Evolutionary conservation across 345 rosid genomes (phyloP).

Genomic region (Hypericum androsaemum): DNA sequence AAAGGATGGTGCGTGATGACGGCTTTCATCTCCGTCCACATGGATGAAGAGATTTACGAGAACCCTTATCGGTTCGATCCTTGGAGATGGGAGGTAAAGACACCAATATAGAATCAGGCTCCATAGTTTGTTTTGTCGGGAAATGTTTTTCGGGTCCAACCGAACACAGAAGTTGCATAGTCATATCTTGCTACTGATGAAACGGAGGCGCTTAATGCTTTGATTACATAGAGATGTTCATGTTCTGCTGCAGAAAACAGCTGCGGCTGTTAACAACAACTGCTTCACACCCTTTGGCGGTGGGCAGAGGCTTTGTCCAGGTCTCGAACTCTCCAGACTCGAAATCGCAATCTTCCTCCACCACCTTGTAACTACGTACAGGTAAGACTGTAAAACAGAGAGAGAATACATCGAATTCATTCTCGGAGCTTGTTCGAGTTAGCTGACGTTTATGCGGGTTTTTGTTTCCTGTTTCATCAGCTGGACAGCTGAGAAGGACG

Average conservation of each 20-base stretch:
- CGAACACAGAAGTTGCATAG: too few species aligned
- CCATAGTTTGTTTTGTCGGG: background rate
- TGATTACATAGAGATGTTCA: background rate
- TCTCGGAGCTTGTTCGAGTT: too few species aligned
- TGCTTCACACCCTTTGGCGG: conserved; percentile 95
- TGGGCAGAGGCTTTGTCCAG: conserved; percentile 98
- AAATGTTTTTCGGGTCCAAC: too few species aligned
- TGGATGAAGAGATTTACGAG: conserved; percentile 69
- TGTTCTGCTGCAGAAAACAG: conserved; percentile 42
- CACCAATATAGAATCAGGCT: too few species aligned
- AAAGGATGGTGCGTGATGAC: conserved; percentile 90
- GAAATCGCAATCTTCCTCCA: conserved; percentile 89
- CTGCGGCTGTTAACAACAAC: conserved; percentile 36
- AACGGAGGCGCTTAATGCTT: too few species aligned
- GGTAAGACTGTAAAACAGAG: conserved; percentile 20
- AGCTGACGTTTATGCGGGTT: too few species aligned
- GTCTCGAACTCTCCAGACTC: conserved; percentile 79
- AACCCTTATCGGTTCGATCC: conserved; percentile 79
- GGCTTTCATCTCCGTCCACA: conserved; percentile 80
- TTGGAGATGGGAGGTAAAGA: conserved; percentile 90
- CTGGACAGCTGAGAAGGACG: conserved; percentile 22
- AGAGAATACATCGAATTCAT: too few species aligned
- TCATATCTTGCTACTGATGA: too few species aligned
- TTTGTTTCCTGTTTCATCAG: conserved; percentile 6
- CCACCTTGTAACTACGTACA: conserved; percentile 65